Conservation (phyloP, 257 asterid species). For the Lavandula angustifolia region DNA sequence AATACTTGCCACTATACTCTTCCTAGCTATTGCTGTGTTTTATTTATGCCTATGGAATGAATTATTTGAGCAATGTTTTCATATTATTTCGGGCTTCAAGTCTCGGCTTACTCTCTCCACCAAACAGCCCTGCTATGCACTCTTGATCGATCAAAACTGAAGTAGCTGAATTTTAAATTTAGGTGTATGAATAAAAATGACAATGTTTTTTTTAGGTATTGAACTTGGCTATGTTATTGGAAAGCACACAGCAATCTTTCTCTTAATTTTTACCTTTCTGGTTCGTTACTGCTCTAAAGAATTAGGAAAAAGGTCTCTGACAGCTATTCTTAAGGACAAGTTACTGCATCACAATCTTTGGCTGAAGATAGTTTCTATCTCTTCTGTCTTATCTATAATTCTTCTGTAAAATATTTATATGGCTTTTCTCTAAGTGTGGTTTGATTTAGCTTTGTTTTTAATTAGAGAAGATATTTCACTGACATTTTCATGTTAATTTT, state of each 20-base stretch:
- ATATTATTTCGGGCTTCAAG: not conserved
- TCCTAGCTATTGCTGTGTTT: not conserved
- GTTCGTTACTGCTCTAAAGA: not conserved
- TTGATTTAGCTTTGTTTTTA: constrained; percentile 18
- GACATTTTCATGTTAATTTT: constrained; percentile 28
- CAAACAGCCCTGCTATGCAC: not conserved
- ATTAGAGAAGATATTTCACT: constrained; percentile 22
- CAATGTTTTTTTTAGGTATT: not conserved
- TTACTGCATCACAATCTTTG: not conserved
- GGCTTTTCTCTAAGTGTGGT: constrained; percentile 12
- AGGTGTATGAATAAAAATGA: not conserved
- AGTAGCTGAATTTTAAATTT: not conserved
- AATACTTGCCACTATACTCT: not conserved
- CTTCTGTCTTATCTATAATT: too few species aligned
- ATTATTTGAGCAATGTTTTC: not conserved
- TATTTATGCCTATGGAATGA: not conserved
- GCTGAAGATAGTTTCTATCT: not conserved
- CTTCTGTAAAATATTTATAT: not conserved
- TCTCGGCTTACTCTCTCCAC: not conserved
- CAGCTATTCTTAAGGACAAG: not conserved
- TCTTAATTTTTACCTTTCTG: not conserved
- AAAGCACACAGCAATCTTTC: not conserved
- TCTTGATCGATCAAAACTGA: not conserved
- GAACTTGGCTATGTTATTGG: not conserved
- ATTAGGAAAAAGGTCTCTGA: not conserved